phyloP scores from a whole-genome alignment of 1,284 basidiomycete genomes.

The Anthracocystis walkeri region DNA sequence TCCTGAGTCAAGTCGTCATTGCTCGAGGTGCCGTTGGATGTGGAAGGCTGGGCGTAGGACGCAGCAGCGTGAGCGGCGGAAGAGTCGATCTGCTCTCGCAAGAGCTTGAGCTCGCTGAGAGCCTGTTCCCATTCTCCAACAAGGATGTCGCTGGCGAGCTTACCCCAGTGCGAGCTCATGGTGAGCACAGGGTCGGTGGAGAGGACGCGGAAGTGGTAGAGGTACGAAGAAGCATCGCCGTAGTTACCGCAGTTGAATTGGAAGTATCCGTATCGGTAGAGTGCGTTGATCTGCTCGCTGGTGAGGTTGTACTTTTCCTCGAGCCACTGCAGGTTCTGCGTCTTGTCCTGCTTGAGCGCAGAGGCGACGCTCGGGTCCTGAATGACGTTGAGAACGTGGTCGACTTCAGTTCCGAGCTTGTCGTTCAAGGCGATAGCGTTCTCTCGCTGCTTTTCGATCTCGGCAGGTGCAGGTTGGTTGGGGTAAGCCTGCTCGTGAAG shows the following conservation, averaged over 20 bases:
- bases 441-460: conserved; percentile 70
- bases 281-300: conserved; percentile 90
- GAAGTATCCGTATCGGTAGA: conserved; percentile 98
- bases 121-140: conserved; percentile 94
- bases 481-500: conserved; percentile 83
- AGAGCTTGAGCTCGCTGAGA: conserved; percentile 89
- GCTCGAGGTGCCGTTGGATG: conserved; percentile 38
- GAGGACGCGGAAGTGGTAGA: conserved; percentile 97
- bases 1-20: conserved; percentile 65
- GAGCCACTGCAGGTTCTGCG: conserved; percentile 92
- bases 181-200: conserved; percentile 91
- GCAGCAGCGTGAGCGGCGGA: conserved; percentile 49
- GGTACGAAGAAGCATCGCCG: conserved; percentile 93
- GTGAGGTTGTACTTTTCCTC: conserved; percentile 95
- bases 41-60: conserved; percentile 44
- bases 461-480: conserved; percentile 72
- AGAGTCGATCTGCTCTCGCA: conserved; percentile 88
- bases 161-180: conserved; percentile 97
- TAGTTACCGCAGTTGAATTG: conserved; percentile 98
- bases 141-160: conserved; percentile 94
- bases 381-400: conserved; percentile 93
- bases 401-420: conserved; percentile 85
- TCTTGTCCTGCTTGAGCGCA: conserved; percentile 90
- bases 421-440: conserved; percentile 86
- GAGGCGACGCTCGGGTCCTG: conserved; percentile 90